A percentile compares a stretch with the other conserved stretches of the same genome.
These are phyloP conservation scores for Aspergillus chevalieri DNA, from an alignment of 2,329 filamentous ascomycete species.

Conservation along the genomic window DNA sequence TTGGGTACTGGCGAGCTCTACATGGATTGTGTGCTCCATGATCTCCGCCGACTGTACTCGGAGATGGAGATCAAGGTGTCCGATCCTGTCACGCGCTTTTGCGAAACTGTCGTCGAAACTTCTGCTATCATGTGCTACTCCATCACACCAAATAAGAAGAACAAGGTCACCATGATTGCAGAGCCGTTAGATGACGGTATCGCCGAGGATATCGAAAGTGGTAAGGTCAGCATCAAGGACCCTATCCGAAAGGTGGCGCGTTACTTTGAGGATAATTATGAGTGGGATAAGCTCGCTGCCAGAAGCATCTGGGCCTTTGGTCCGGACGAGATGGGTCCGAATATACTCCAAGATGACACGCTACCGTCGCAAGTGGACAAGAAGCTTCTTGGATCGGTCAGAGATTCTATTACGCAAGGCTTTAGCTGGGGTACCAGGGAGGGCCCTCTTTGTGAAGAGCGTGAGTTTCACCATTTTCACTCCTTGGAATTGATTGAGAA, in stretches of 20 bases:
- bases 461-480: slow-evolving; percentile 49
- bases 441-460: slow-evolving; percentile 95
- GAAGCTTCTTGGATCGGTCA: slow-evolving; percentile 76
- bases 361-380: slow-evolving; percentile 91
- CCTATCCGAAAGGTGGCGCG: slow-evolving; percentile 89
- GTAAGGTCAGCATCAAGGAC: slow-evolving; percentile 84
- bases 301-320: slow-evolving; percentile 98
- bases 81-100: slow-evolving; percentile 94
- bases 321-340: slow-evolving; percentile 87
- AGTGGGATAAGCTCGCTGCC: slow-evolving; percentile 90
- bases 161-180: slow-evolving; percentile 97
- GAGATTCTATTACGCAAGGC: slow-evolving; percentile 89
- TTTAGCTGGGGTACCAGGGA: slow-evolving; percentile 96
- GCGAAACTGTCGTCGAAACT: slow-evolving; percentile 94
- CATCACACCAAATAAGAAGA: slow-evolving; percentile 97
- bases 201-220: slow-evolving; percentile 86
- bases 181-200: slow-evolving; percentile 94
- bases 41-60: slow-evolving; percentile 85
- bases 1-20: slow-evolving; percentile 97
- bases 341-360: slow-evolving; percentile 95
- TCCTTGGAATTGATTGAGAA: slow-evolving; percentile 12
- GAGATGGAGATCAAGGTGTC: slow-evolving; percentile 99
- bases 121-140: slow-evolving; percentile 98
- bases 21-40: slow-evolving; percentile 98
- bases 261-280: slow-evolving; percentile 95